Evolutionary conservation across 2,329 filamentous ascomycete genomes (phyloP).

Genomic region (Fusarium sp.): DNA sequence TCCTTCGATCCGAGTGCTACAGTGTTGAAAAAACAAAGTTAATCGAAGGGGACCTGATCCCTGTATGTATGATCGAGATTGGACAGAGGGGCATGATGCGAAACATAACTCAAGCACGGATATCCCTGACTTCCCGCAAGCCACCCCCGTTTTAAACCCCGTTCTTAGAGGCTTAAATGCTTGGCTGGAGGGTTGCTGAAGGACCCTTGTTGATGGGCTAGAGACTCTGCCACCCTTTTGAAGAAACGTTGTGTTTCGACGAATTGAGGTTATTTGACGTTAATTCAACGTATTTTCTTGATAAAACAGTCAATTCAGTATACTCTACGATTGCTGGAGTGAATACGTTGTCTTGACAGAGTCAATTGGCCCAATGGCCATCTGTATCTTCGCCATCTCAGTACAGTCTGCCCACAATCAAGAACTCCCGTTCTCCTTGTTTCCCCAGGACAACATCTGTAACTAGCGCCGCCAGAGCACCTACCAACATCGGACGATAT

Average conservation of each 20-base stretch:
- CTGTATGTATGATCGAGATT: conserved; percentile 19
- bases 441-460: conserved; percentile 27
- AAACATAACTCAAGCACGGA: conserved; percentile 32
- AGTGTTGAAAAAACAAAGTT: conserved; percentile 27
- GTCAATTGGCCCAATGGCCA: not conserved
- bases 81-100: conserved; percentile 18
- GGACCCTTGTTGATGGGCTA: conserved; percentile 16
- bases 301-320: not conserved
- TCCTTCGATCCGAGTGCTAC: conserved; percentile 36
- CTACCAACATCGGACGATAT: conserved; percentile 45
- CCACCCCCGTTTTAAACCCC: conserved; percentile 9
- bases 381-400: not conserved
- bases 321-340: not conserved
- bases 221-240: conserved; percentile 26
- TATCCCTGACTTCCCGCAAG: conserved; percentile 26
- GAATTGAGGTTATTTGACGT: conserved; percentile 1
- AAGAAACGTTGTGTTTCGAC: conserved; percentile 23
- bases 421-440: conserved; percentile 17
- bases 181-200: not conserved
- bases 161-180: not conserved
- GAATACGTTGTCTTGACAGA: not conserved
- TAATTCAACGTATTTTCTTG: not conserved
- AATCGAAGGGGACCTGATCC: conserved; percentile 18
- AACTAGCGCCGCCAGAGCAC: conserved; percentile 31
- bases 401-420: conserved; percentile 2